A percentile compares a stretch with the other conserved stretches of the same genome.
These are phyloP conservation scores for Carex littledalei DNA, from an alignment of 176 grass and related monocot species.

Conservation along the genomic window DNA sequence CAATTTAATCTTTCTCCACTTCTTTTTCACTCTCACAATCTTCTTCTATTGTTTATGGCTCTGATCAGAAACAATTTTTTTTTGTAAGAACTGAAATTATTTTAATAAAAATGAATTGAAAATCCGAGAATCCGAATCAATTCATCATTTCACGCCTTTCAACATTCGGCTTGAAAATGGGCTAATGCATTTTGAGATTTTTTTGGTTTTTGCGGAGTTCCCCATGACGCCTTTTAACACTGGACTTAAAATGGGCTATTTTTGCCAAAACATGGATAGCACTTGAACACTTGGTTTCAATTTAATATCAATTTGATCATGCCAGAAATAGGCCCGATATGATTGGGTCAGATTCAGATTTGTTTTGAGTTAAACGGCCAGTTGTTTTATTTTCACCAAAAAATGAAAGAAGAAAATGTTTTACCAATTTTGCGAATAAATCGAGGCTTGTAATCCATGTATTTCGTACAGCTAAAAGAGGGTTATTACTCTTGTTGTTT, in stretches of 20 bases:
- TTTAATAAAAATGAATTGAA: no score
- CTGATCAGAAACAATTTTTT: no score
- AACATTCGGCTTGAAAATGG: no score
- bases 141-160: no score
- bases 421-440: not conserved
- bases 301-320: not conserved
- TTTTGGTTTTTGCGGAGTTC: no score
- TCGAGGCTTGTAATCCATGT: not conserved
- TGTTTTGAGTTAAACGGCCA: not conserved
- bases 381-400: not conserved
- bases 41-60: no score
- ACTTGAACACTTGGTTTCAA: not conserved
- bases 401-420: not conserved
- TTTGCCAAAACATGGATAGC: not conserved
- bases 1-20: not conserved
- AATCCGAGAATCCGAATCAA: no score
- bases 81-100: no score
- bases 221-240: not conserved
- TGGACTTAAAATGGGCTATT: not conserved
- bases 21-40: not conserved
- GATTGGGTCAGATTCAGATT: not conserved
- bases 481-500: not conserved
- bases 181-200: no score
- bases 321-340: not conserved
- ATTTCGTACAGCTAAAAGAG: not conserved